Conservation (phyloP, 2,329 filamentous ascomycete genomes). For the Venturia oleaginea region DNA sequence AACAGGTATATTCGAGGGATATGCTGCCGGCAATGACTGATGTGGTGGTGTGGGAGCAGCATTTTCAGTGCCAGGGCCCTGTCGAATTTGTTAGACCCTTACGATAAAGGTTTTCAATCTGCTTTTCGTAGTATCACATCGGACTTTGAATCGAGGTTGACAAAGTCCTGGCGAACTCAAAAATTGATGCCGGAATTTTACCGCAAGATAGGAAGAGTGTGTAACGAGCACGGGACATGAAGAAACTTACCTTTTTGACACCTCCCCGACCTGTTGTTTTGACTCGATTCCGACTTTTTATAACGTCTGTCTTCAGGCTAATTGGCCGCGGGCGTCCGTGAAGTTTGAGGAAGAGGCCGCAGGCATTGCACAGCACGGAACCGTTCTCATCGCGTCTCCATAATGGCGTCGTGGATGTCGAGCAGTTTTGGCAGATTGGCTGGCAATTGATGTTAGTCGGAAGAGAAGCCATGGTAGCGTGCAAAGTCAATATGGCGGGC, state of each 20-base stretch:
- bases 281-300: conserved; percentile 97
- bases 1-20: conserved; percentile 28
- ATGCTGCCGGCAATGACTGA: conserved; percentile 17
- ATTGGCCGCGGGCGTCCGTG: conserved; percentile 90
- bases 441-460: conserved; percentile 46
- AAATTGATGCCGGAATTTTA: neutral
- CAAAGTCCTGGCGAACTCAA: neutral
- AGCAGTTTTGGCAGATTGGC: conserved; percentile 95
- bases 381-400: conserved; percentile 97
- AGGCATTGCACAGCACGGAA: conserved; percentile 95
- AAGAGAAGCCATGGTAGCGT: conserved; percentile 33
- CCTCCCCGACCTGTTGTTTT: conserved; percentile 51
- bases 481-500: conserved; percentile 11
- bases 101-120: neutral
- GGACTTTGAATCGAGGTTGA: neutral
- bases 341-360: conserved; percentile 92
- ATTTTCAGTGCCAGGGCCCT: conserved; percentile 1
- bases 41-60: neutral
- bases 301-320: conserved; percentile 96
- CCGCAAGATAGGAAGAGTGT: neutral
- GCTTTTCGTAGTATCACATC: neutral
- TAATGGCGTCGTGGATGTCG: conserved; percentile 87
- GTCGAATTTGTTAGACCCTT: neutral
- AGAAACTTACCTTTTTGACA: neutral
- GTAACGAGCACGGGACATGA: neutral